Base-by-base conservation (phyloP, 2,329 filamentous ascomycete species). In the Aspergillus fumigatus region DNA sequence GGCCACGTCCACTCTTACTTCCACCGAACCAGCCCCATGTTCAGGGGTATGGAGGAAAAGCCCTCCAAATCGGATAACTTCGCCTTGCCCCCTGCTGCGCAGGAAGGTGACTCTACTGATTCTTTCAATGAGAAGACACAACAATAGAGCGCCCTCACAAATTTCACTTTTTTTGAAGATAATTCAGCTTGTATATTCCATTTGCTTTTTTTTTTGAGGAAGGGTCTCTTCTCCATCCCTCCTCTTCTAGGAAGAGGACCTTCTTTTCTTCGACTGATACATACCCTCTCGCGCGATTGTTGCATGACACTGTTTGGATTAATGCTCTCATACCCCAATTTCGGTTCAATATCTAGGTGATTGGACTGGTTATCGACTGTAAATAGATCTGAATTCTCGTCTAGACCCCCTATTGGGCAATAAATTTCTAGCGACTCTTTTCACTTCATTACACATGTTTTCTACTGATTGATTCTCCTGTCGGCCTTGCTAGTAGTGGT, bases 1-100 rank as follows among this genome's bases (percentile, higher is more conserved):
- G 74, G 73, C 21, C 78, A 83, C 58, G 78, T 83, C 17, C 75
- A 76, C 65, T 74, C 73, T 3, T 84, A 81, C 67, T 84, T 84
- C 68, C 76, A 81, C 71, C 77, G 80, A 41, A 83, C 80, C 38
- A 74, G 72, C 58, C 72, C 72, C 29, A 75, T 75, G 72, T 75
- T 75, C 70, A 72, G 72, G 57, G 69, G 68, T 1, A 71, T 68
- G 65, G 72, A 74, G 65, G 72, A 74, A 59, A 66, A 72, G 60
- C 58, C 62, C 23, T 52, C 55, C 50, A 71, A 68, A 57, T 59
- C 67, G 27, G 71, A 72, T 51, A 67, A 65, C 55, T 71, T 74
- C 55, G 60, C 63, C 3, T 56, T 74, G 21, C 72, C 72, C 50
- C 72, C 72, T 2, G 67, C 72, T 45, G 72, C 72, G 3, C 60